Evolutionary conservation across 176 grass and related monocot genomes (phyloP), one percentile per base, ranked within the genome.

Genomic region (Zizania latifolia): DNA sequence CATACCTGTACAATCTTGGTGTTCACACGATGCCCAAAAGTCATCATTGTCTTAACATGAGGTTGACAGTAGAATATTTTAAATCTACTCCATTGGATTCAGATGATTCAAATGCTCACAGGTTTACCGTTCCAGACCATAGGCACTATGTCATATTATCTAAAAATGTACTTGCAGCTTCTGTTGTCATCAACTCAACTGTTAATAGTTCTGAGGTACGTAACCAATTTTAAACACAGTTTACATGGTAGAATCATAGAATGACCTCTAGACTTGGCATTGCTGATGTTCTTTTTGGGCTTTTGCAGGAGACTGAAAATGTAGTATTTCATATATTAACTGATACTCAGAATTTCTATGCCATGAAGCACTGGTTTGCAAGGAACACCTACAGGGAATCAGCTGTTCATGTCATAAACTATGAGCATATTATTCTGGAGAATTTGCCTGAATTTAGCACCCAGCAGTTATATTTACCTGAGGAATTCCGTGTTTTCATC

Each of bases 1-100:
- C 92, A 71, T 99, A 92, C 71, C 77, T 99, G 14, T 99, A 95
- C 82, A 81, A 90, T 26, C 96, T 99, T 68, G 89, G 92, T 86
- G 96, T 99, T 84, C 89, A 95, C 78, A 99, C 96, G 22, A 95
- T 99, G 92, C 89, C 96, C 40, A 99, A 99, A 86, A 95, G 89
- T 81, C 79, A 92, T 62, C 96, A 99, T 82, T 99, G 96, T 64
- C 88, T 99, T 81, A 92, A 80, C 62, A 99, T 99, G 96, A 92
- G 96, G 76, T 80, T 99, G 86, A 99, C 96, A 71, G 89, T 95
- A 38, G 96, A 99, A 71, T 92, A 88, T 83, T 95, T 99, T 63
- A 99, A 88, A 74, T 82, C 87, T 30, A 28, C 45, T 13, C 75
- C 74, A 33, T 35, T 81, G 81, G 82, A 91, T 90, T 78, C 79